Base-by-base conservation (phyloP, 202 grass and related monocot genomes). In the Alloteropsis angusta region DNA sequence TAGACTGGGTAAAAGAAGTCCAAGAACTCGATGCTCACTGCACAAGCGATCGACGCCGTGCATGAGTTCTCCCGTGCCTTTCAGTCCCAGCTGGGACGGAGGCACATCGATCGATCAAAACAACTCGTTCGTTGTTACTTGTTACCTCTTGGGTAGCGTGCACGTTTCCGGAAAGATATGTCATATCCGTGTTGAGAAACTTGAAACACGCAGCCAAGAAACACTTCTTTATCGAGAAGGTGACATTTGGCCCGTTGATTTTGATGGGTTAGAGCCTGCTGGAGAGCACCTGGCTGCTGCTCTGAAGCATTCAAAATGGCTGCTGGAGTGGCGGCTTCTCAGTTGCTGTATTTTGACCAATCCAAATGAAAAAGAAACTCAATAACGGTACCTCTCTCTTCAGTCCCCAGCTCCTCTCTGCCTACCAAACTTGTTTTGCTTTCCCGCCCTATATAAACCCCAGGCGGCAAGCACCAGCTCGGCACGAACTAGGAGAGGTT, bases 281-380 rank as follows among this genome's bases (percentile, higher is more conserved):
- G 41, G 5, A 46, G 21, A 17, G 60, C 69, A 60, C 41, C 35
- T 42, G 47, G 35, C 76, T 5, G 36, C 42, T 36, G 35, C 0
- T 66, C 57, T 34, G 1, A 56, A 55, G 47, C 2, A 13, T 0
- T 0, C 10, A n/a, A 79, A 84, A 75, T 7, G 46, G 79, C 68
- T 56, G 56, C 79, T 63, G 66, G 14, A 48, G 18, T 7, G 46
- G 79, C 68, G 68, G 56, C 79, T 63, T 42, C 57, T 15, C 34
- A 21, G 68, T 19, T 60, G 54, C 45, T 38, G 66, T 60, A 60
- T 80, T 85, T 59, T 80, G 83, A 80, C 83, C 76, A 52, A 23
- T 37, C 25, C 50, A 5, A 47, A 19, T 15, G 53, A 10, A 36
- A 16, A 18, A 56, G 12, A 17, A 46, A 9, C 4, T 7, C 23